These are phyloP conservation scores for Schizophyllum commune DNA, from an alignment of 1,284 basidiomycete species.

Conservation along the genomic window DNA sequence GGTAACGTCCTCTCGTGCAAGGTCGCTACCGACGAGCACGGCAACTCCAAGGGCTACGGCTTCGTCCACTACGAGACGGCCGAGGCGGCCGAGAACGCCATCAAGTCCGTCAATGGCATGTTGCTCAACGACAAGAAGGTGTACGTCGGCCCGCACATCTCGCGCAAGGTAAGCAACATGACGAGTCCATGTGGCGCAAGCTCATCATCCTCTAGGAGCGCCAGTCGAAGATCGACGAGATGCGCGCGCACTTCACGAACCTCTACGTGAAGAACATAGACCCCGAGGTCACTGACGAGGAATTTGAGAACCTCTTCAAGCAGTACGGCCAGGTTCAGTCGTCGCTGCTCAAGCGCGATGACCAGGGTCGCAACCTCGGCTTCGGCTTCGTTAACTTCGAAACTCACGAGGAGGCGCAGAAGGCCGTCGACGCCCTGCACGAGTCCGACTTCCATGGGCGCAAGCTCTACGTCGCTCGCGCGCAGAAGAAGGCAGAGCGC, in stretches of 20 bases:
- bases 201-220: slow-evolving; percentile 57
- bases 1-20: slow-evolving; percentile 99
- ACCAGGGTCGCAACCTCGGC: slow-evolving; percentile 88
- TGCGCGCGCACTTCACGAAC: slow-evolving; percentile 96
- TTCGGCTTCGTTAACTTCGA: slow-evolving; percentile 99
- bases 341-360: slow-evolving; percentile 75
- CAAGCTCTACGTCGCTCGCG: slow-evolving; percentile 94
- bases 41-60: slow-evolving; percentile 92
- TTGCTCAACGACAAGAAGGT: slow-evolving; percentile 99
- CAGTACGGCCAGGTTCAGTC: slow-evolving; percentile 87
- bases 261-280: slow-evolving; percentile 98
- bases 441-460: slow-evolving; percentile 83
- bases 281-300: slow-evolving; percentile 75
- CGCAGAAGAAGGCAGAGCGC: slow-evolving; percentile 98
- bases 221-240: slow-evolving; percentile 97
- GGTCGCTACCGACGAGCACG: slow-evolving; percentile 92
- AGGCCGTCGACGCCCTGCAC: slow-evolving; percentile 87
- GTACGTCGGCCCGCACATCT: slow-evolving; percentile 96
- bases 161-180: slow-evolving; percentile 70
- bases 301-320: slow-evolving; percentile 82
- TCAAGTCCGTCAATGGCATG: slow-evolving; percentile 99
- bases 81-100: slow-evolving; percentile 93
- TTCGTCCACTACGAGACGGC: slow-evolving; percentile 99
- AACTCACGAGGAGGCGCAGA: slow-evolving; percentile 85
- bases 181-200: background rate